Evolutionary conservation across 2,329 filamentous ascomycete species (phyloP).

Genomic region (Xylariaceae sp.): DNA sequence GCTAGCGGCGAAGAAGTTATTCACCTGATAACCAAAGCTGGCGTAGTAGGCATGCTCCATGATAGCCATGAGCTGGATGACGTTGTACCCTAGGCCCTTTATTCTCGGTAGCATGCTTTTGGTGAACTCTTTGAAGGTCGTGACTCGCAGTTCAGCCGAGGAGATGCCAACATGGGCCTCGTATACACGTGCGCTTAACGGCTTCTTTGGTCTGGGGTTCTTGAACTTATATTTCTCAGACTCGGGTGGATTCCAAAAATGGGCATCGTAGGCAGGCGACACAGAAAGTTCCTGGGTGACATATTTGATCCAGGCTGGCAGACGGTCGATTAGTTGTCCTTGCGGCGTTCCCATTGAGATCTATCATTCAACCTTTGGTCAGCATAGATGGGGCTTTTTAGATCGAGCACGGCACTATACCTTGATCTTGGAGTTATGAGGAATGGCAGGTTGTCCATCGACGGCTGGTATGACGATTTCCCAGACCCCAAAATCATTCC

Average conservation of each 20-base stretch:
- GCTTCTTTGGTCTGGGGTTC: constrained; percentile 79
- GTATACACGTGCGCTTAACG: constrained; percentile 85
- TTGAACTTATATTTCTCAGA: constrained; percentile 82
- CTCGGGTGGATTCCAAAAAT: constrained; percentile 93
- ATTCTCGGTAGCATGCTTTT: constrained; percentile 89
- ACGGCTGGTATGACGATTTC: constrained; percentile 76
- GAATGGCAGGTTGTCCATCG: constrained; percentile 75
- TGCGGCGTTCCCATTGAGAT: constrained; percentile 80
- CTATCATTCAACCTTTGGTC: constrained; percentile 47
- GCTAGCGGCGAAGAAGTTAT: constrained; percentile 97
- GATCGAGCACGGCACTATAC: constrained; percentile 47
- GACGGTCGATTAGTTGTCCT: constrained; percentile 80
- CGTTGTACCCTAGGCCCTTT: constrained; percentile 88
- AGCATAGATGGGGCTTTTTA: constrained; percentile 1
- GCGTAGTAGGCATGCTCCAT: constrained; percentile 99
- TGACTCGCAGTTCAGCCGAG: constrained; percentile 82
- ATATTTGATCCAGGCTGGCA: constrained; percentile 96
- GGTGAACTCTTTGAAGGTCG: constrained; percentile 98
- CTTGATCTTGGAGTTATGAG: constrained; percentile 96
- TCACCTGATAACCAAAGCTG: constrained; percentile 98
- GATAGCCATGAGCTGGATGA: constrained; percentile 97
- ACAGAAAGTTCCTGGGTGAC: constrained; percentile 91
- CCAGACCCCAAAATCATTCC: constrained; percentile 83
- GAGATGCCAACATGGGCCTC: constrained; percentile 99
- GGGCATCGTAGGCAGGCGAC: constrained; percentile 90